Percentiles rank a stretch among this genome's conserved stretches.
Conservation (phyloP, 2,329 filamentous ascomycete genomes). For the Hypoxylon sp. region DNA sequence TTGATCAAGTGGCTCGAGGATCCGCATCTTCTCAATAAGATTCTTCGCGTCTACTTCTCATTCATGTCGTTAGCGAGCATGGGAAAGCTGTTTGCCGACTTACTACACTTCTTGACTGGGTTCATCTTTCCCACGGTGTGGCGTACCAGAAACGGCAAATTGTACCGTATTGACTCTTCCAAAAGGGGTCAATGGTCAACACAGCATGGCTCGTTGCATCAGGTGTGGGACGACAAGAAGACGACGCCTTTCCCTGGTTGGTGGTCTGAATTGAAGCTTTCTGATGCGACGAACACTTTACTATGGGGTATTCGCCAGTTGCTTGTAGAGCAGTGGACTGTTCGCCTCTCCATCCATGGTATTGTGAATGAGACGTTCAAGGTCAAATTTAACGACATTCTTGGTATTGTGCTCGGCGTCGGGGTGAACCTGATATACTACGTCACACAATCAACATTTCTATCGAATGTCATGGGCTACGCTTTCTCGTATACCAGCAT, state of each 20-base stretch:
- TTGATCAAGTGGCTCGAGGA: constrained; percentile 91
- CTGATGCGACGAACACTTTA: constrained; percentile 45
- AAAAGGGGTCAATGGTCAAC: constrained; percentile 58
- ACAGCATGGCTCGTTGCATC: constrained; percentile 46
- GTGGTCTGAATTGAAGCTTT: constrained; percentile 54
- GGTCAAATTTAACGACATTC: constrained; percentile 70
- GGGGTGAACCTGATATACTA: constrained; percentile 74
- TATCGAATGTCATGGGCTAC: constrained; percentile 90
- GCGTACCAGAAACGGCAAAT: constrained; percentile 59
- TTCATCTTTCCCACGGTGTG: constrained; percentile 83
- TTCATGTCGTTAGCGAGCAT: constrained; percentile 84
- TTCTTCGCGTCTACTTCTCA: constrained; percentile 88
- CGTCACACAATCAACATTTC: constrained; percentile 68
- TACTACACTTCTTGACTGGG: constrained; percentile 73
- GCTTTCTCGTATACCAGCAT: constrained; percentile 88
- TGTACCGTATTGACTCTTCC: constrained; percentile 64
- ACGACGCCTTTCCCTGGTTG: constrained; percentile 59
- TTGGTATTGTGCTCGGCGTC: constrained; percentile 70
- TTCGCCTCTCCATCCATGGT: constrained; percentile 67
- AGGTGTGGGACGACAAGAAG: constrained; percentile 52
- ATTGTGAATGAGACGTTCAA: constrained; percentile 63
- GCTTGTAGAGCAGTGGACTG: constrained; percentile 66
- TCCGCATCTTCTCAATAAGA: constrained; percentile 83
- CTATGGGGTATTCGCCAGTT: constrained; percentile 69
- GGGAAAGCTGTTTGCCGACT: constrained; percentile 80